A percentile compares a stretch with the other conserved stretches of the same genome.
phyloP scores from a whole-genome alignment of 495 filamentous ascomycete species.

The Aspergillus ellipticus region DNA sequence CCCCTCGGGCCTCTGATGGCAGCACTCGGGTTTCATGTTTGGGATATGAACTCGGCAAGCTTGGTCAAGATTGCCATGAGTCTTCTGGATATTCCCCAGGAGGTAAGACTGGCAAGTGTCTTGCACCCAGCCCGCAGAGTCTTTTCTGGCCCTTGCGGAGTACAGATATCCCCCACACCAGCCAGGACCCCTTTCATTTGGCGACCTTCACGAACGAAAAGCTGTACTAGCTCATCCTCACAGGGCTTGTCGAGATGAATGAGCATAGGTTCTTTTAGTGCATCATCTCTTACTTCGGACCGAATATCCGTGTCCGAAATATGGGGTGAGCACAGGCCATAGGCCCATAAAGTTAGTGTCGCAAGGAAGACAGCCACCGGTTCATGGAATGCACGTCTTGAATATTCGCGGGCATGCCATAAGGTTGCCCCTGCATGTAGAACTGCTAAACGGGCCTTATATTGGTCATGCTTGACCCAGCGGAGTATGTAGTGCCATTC shows the following conservation, averaged over 20 bases:
- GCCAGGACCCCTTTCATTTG: constrained; percentile 44
- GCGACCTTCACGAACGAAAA: constrained; percentile 48
- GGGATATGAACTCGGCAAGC: constrained; percentile 24
- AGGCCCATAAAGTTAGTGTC: constrained; percentile 51
- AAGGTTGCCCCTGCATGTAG: constrained; percentile 49
- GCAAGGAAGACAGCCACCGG: constrained; percentile 46
- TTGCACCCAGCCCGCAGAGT: constrained; percentile 42
- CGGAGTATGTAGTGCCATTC: constrained; percentile 44
- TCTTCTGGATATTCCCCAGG: constrained; percentile 38
- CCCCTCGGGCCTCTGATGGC: background rate
- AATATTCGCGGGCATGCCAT: constrained; percentile 49
- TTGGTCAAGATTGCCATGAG: constrained; percentile 30
- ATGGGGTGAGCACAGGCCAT: constrained; percentile 33
- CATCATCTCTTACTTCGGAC: constrained; percentile 8
- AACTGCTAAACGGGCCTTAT: constrained; percentile 53
- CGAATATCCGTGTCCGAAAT: constrained; percentile 6
- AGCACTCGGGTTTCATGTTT: background rate
- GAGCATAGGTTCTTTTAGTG: constrained; percentile 24
- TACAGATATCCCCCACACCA: constrained; percentile 50
- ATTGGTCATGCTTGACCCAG: constrained; percentile 50
- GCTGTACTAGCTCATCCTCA: constrained; percentile 52
- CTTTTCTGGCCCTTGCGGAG: constrained; percentile 36
- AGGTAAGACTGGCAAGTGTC: constrained; percentile 30
- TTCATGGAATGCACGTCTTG: constrained; percentile 48
- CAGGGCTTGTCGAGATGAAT: constrained; percentile 51